Evolutionary conservation across 805 yeast genomes (phyloP).

Genomic region (Zygosaccharomyces rouxii): DNA sequence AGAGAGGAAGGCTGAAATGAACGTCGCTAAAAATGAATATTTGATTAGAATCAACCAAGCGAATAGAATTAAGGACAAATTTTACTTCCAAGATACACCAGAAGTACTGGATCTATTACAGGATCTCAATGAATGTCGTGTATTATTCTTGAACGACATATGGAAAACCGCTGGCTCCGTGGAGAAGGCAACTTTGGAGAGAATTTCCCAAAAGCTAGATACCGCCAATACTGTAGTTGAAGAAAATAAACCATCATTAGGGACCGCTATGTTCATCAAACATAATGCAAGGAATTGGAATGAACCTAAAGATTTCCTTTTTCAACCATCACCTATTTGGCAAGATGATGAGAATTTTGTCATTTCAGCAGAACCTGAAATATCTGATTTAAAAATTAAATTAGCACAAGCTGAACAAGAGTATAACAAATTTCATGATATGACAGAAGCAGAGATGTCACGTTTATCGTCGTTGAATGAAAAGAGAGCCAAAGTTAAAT

Average conservation of each 20-base stretch:
- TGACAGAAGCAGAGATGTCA: constrained; percentile 31
- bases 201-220: constrained; percentile 42
- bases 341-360: constrained; percentile 86
- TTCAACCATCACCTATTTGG: constrained; percentile 90
- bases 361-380: constrained; percentile 52
- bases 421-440: constrained; percentile 28
- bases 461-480: constrained; percentile 31
- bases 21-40: constrained; percentile 78
- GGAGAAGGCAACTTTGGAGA: constrained; percentile 54
- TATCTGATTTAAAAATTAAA: constrained; percentile 50
- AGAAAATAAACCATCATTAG: constrained; percentile 69
- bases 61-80: constrained; percentile 88
- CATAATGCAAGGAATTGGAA: constrained; percentile 76
- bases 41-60: constrained; percentile 76
- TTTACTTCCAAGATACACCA: constrained; percentile 87
- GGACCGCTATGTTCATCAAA: constrained; percentile 85
- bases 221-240: constrained; percentile 52
- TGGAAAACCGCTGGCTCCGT: constrained; percentile 56
- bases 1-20: constrained; percentile 76
- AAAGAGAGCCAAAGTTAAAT: constrained; percentile 38
- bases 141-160: constrained; percentile 62
- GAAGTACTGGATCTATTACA: constrained; percentile 82
- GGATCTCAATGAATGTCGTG: constrained; percentile 75
- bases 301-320: constrained; percentile 82
- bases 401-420: constrained; percentile 41